Conservation (phyloP, 2,329 filamentous ascomycete genomes). For the Cadophora sp. region DNA sequence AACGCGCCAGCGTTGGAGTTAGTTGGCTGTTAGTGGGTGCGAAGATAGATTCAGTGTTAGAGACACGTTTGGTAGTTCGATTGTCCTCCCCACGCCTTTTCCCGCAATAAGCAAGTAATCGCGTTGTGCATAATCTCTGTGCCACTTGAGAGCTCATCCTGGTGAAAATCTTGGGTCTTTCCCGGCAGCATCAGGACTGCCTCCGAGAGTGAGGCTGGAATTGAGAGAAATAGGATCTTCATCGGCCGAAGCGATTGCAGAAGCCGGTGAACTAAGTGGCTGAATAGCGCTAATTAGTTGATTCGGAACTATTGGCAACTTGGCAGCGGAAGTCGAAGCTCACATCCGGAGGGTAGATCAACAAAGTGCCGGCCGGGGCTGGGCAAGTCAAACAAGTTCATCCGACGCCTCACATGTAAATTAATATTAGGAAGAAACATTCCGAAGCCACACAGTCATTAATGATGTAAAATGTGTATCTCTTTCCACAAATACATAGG, state of each 20-base stretch:
- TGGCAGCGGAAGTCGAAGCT: not conserved
- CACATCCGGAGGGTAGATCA: not conserved
- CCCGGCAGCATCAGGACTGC: not conserved
- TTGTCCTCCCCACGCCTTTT: not conserved
- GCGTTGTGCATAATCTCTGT: conserved; percentile 1
- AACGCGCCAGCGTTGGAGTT: not conserved
- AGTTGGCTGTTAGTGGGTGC: conserved; percentile 11
- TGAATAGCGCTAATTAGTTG: not conserved
- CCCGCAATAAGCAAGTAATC: not conserved
- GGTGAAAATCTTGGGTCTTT: not conserved
- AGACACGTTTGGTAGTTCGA: not conserved
- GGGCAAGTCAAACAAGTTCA: not conserved
- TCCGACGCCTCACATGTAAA: too few relatives aligned
- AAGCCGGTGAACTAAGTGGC: not conserved
- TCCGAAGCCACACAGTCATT: not conserved
- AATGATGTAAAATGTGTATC: not conserved
- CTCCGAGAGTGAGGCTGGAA: not conserved
- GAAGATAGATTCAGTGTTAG: conserved; percentile 7
- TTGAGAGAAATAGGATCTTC: not conserved
- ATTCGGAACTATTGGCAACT: not conserved
- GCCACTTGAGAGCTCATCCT: not conserved
- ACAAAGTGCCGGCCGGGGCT: not conserved
- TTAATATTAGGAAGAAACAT: not conserved
- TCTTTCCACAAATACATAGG: not conserved
- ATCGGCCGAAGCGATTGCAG: not conserved